Evolutionary conservation across 345 rosid species (phyloP).

Genomic region (Salix purpurea): DNA sequence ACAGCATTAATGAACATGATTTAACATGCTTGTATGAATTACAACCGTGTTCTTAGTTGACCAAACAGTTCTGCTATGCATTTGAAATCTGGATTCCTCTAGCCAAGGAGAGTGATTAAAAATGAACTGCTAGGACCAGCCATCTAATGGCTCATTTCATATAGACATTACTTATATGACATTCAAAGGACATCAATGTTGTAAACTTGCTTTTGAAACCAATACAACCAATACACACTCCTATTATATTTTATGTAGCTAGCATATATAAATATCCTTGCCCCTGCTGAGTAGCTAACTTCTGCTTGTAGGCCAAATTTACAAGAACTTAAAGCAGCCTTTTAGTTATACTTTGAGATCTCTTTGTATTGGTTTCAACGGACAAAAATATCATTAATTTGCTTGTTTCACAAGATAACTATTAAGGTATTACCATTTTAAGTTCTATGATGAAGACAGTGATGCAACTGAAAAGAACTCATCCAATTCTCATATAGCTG

Average conservation of each 20-base stretch:
- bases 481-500: background rate
- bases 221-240: background rate
- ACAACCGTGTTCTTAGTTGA: background rate
- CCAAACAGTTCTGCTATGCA: background rate
- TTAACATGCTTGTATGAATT: background rate
- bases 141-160: constrained; percentile 2
- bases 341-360: background rate
- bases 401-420: background rate
- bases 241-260: background rate
- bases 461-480: background rate
- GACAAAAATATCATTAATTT: background rate
- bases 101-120: background rate
- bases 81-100: background rate
- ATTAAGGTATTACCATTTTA: background rate
- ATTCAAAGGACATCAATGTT: background rate
- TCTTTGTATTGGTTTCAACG: background rate
- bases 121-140: background rate
- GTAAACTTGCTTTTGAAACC: background rate
- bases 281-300: background rate
- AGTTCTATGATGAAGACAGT: background rate
- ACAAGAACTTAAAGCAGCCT: background rate
- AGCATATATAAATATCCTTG: background rate
- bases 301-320: background rate
- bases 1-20: background rate
- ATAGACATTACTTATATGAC: background rate